phyloP scores from a whole-genome alignment of 2,329 filamentous ascomycete genomes.

The Pseudogymnoascus sp. region DNA sequence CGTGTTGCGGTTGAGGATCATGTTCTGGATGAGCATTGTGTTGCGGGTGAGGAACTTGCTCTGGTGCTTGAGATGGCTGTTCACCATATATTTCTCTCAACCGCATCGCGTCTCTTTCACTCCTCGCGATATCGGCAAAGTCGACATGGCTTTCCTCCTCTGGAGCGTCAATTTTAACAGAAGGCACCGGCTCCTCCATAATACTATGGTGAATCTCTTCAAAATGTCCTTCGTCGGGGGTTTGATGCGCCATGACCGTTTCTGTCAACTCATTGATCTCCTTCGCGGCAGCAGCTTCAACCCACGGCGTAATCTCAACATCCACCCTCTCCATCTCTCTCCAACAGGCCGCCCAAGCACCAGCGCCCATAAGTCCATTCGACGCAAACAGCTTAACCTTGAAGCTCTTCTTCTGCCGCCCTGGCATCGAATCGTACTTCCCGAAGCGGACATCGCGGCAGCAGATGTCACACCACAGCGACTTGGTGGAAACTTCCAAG shows the following conservation, averaged over 20 bases:
- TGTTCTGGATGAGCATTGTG: background rate
- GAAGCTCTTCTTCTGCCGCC: constrained; percentile 39
- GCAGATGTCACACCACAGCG: constrained; percentile 27
- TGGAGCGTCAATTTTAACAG: constrained; percentile 42
- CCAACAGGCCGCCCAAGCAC: constrained; percentile 91
- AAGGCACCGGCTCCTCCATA: constrained; percentile 11
- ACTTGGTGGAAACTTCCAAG: background rate
- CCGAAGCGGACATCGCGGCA: constrained; percentile 25
- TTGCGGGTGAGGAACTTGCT: constrained; percentile 26
- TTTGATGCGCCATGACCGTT: constrained; percentile 4
- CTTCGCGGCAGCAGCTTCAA: constrained; percentile 49
- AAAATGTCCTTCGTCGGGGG: background rate
- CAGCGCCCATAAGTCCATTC: constrained; percentile 85
- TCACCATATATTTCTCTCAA: constrained; percentile 47
- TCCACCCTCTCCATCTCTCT: constrained; percentile 98
- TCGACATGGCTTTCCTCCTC: constrained; percentile 46
- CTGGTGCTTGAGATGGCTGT: constrained; percentile 24
- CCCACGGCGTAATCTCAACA: constrained; percentile 74
- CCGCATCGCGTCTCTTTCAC: constrained; percentile 38
- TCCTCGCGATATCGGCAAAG: constrained; percentile 36
- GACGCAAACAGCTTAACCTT: constrained; percentile 85
- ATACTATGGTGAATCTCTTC: background rate
- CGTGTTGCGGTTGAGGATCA: background rate
- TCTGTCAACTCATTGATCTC: constrained; percentile 27
- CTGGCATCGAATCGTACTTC: constrained; percentile 13